Evolutionary conservation across 139 green algal species (phyloP).

Genomic region (Deuterostichococcus epilithicus): DNA sequence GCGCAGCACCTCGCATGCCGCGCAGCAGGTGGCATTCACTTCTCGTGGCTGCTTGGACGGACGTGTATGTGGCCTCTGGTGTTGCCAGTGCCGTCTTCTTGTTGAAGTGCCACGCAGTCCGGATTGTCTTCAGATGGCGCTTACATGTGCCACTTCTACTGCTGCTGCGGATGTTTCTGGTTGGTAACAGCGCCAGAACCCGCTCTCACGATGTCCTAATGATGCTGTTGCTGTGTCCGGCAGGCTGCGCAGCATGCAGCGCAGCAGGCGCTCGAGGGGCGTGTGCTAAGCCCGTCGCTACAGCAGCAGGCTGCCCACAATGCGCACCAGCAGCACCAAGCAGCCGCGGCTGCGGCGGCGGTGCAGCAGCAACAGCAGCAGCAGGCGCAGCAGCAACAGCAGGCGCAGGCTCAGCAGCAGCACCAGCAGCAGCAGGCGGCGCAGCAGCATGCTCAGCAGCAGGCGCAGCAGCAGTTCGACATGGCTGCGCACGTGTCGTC

Average conservation of each 20-base stretch:
- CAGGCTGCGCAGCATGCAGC: background rate
- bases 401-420: background rate
- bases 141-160: too few relatives aligned
- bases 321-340: background rate
- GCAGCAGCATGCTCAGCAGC: background rate
- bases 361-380: background rate
- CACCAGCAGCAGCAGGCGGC: background rate
- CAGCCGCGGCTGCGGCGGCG: too few relatives aligned
- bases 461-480: background rate
- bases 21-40: too few relatives aligned
- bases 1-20: background rate
- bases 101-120: too few relatives aligned
- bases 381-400: background rate
- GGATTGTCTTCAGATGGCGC: too few relatives aligned
- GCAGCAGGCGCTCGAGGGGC: background rate
- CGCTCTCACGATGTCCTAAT: too few relatives aligned
- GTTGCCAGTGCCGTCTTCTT: too few relatives aligned
- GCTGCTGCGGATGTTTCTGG: too few relatives aligned
- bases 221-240: too few relatives aligned
- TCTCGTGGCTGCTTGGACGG: too few relatives aligned
- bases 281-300: background rate
- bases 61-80: too few relatives aligned
- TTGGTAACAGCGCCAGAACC: too few relatives aligned
- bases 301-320: background rate
- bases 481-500: background rate